phyloP scores from a whole-genome alignment of 2,329 filamentous ascomycete species.

The Pseudocercospora pini-densiflorae region DNA sequence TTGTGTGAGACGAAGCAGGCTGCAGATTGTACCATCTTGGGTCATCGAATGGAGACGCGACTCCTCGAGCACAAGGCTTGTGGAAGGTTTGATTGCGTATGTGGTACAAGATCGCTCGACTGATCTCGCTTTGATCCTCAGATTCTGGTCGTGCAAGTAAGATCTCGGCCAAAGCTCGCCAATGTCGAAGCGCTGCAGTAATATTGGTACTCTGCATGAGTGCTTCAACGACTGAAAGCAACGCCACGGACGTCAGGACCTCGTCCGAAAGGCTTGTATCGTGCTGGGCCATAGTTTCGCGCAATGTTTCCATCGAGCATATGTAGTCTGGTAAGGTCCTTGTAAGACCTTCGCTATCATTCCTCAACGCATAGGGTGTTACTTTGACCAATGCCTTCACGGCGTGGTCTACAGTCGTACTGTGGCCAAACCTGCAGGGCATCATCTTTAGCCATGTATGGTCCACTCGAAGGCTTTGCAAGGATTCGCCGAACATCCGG shows the following conservation, averaged over 20 bases:
- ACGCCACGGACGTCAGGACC: neutral
- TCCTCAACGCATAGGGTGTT: neutral
- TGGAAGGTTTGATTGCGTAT: constrained; percentile 8
- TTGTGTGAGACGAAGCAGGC: neutral
- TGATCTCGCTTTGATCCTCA: neutral
- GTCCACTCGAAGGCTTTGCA: neutral
- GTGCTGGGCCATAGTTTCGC: neutral
- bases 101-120: constrained; percentile 6
- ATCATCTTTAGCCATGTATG: constrained; percentile 8
- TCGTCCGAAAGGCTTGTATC: constrained; percentile 1
- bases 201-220: neutral
- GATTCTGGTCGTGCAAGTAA: neutral
- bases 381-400: neutral
- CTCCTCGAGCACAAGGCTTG: neutral
- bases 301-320: neutral
- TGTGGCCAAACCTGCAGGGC: constrained; percentile 1
- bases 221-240: neutral
- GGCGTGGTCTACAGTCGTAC: neutral
- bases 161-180: neutral
- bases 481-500: neutral
- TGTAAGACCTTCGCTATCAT: neutral
- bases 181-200: neutral
- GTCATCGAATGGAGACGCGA: neutral
- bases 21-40: constrained; percentile 6
- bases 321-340: neutral